Conservation (phyloP, 2,329 filamentous ascomycete genomes). For the Bipolaris sorokiniana region DNA sequence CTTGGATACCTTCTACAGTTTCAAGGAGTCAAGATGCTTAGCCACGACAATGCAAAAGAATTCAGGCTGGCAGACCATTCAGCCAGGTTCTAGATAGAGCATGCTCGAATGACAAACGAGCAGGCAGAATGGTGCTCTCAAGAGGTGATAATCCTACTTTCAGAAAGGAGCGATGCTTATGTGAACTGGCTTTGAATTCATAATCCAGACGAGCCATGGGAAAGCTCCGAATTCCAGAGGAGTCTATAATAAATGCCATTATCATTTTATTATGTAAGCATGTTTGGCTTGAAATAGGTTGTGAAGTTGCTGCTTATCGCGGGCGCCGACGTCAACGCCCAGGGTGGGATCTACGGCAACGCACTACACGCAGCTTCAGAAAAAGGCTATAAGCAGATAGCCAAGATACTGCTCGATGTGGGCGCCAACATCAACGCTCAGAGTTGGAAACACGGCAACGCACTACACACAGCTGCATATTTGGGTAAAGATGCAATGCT, state of each 20-base stretch:
- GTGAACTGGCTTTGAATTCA: constrained; percentile 28
- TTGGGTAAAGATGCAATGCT: too few relatives aligned
- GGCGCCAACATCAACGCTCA: too few relatives aligned
- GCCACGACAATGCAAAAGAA: neutral
- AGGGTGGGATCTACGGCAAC: too few relatives aligned
- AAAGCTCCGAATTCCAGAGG: constrained; percentile 9
- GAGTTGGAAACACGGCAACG: too few relatives aligned
- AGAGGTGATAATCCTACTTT: constrained; percentile 22
- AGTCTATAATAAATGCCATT: constrained; percentile 6
- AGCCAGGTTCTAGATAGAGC: constrained; percentile 38
- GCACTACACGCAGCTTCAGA: too few relatives aligned
- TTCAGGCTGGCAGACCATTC: constrained; percentile 34
- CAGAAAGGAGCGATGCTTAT: constrained; percentile 21
- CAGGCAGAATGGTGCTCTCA: constrained; percentile 14
- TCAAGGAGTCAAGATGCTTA: constrained; percentile 6
- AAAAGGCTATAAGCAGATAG: too few relatives aligned
- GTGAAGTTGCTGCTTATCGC: too few relatives aligned
- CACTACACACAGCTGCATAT: too few relatives aligned
- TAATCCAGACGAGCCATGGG: constrained; percentile 23
- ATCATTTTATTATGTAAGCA: constrained; percentile 33
- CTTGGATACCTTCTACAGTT: constrained; percentile 38
- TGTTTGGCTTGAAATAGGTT: constrained; percentile 15
- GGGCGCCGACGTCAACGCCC: too few relatives aligned
- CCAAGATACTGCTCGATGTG: too few relatives aligned
- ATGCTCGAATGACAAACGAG: constrained; percentile 22